Evolutionary conservation across 805 yeast genomes (phyloP).

Genomic region (Suhomyces canberraensis): DNA sequence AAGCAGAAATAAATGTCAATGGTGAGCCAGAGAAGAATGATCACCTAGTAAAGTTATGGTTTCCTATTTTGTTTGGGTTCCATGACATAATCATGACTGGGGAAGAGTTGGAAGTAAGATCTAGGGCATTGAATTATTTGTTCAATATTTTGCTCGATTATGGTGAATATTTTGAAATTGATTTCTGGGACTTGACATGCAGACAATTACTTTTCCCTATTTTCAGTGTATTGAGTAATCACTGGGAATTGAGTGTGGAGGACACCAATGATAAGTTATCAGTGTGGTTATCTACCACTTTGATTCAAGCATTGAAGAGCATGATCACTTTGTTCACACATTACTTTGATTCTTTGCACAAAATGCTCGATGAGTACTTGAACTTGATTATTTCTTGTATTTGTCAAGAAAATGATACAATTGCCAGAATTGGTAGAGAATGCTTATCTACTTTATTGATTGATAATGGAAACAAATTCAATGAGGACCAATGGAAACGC

Average conservation of each 20-base stretch:
- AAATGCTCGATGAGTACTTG: constrained; percentile 75
- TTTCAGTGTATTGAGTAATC: constrained; percentile 71
- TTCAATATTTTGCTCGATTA: constrained; percentile 78
- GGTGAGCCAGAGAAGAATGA: constrained; percentile 21
- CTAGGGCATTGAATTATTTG: constrained; percentile 77
- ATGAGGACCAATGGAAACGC: constrained; percentile 68
- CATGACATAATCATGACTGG: constrained; percentile 91
- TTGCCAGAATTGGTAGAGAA: constrained; percentile 89
- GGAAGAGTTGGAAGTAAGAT: constrained; percentile 89
- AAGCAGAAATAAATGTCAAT: constrained; percentile 3
- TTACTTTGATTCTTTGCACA: constrained; percentile 73
- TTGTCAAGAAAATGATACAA: constrained; percentile 95
- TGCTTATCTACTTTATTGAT: constrained; percentile 77
- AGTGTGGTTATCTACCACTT: constrained; percentile 94
- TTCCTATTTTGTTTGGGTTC: constrained; percentile 81
- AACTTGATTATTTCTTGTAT: constrained; percentile 80
- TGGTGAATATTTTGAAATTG: constrained; percentile 71
- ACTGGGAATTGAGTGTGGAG: constrained; percentile 64
- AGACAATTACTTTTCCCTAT: constrained; percentile 83
- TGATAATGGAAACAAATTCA: constrained; percentile 69
- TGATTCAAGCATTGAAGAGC: constrained; percentile 90
- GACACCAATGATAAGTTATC: constrained; percentile 80
- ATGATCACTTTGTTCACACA: constrained; percentile 80
- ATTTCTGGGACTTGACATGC: constrained; percentile 82
- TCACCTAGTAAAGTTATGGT: constrained; percentile 63